Conservation (phyloP, 441 rosid genomes). For the Bocquillonia castaneifolia region DNA sequence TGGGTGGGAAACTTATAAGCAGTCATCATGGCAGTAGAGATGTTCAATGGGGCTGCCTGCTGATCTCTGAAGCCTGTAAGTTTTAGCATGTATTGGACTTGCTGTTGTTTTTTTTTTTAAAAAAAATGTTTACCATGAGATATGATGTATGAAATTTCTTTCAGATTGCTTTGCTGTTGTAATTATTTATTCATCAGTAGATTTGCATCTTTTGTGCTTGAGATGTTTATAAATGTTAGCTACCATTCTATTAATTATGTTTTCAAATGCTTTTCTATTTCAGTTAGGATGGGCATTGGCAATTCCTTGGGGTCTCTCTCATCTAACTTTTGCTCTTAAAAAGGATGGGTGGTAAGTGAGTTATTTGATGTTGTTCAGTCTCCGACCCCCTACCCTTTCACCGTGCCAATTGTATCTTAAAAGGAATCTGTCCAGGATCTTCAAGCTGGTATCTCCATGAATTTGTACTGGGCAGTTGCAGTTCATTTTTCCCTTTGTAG, state of each 20-base stretch:
- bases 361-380: constrained; percentile 39
- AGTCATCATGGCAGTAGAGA: constrained; percentile 39
- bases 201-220: background rate
- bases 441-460: constrained; percentile 33
- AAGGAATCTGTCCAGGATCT: constrained; percentile 29
- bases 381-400: constrained; percentile 35
- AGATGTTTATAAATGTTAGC: background rate
- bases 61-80: constrained; percentile 46
- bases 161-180: background rate
- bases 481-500: constrained; percentile 48
- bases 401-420: constrained; percentile 29
- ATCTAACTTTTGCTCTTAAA: constrained; percentile 31
- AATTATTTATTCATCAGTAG: background rate
- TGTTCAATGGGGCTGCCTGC: constrained; percentile 23
- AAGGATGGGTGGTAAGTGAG: constrained; percentile 57
- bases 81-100: constrained; percentile 11
- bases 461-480: constrained; percentile 42
- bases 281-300: constrained; percentile 38
- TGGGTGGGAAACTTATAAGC: constrained; percentile 43
- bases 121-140: background rate
- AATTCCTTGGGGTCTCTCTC: constrained; percentile 32
- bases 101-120: background rate
- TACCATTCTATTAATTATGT: background rate
- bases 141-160: background rate
- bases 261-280: constrained; percentile 10